Conservation (phyloP, 805 yeast species). For the Blastobotrys muscicola region DNA sequence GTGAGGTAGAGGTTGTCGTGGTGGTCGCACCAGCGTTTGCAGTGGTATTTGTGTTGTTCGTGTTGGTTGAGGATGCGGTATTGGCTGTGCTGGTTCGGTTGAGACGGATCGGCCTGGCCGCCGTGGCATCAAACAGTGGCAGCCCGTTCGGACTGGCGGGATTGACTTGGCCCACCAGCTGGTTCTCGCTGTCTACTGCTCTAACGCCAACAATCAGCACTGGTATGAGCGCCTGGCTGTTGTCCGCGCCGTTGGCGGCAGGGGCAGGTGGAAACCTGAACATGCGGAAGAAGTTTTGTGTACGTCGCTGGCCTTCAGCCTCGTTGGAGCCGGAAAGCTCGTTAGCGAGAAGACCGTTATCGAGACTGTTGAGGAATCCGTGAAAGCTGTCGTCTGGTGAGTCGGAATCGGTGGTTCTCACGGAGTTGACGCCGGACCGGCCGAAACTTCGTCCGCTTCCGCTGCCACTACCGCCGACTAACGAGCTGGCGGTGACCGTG, state of each 20-base stretch:
- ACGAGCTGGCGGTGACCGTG: slow-evolving; percentile 33
- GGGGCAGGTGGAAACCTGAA: slow-evolving; percentile 23
- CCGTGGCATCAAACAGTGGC: neutral
- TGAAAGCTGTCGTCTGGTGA: slow-evolving; percentile 33
- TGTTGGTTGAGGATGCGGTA: neutral
- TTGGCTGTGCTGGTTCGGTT: neutral
- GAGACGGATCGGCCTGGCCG: neutral
- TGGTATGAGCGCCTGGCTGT: slow-evolving; percentile 28
- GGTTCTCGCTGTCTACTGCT: slow-evolving; percentile 26
- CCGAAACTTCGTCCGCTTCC: slow-evolving; percentile 13
- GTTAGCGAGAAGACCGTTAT: slow-evolving; percentile 32
- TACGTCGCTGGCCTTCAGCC: slow-evolving; percentile 4
- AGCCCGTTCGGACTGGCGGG: neutral
- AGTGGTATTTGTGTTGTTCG: neutral
- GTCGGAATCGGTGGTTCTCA: slow-evolving; percentile 10
- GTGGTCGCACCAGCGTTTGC: too few relatives aligned
- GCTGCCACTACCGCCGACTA: slow-evolving; percentile 25
- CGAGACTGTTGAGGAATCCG: slow-evolving; percentile 36
- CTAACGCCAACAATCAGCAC: slow-evolving; percentile 42
- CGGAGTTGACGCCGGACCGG: slow-evolving; percentile 7
- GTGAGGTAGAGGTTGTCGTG: too few relatives aligned
- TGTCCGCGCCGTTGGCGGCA: slow-evolving; percentile 20
- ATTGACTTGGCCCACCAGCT: neutral
- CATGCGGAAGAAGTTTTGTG: slow-evolving; percentile 28
- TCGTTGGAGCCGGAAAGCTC: slow-evolving; percentile 26